phyloP scores from a whole-genome alignment of 2,329 filamentous ascomycete species.

The Ascochyta fabae region DNA sequence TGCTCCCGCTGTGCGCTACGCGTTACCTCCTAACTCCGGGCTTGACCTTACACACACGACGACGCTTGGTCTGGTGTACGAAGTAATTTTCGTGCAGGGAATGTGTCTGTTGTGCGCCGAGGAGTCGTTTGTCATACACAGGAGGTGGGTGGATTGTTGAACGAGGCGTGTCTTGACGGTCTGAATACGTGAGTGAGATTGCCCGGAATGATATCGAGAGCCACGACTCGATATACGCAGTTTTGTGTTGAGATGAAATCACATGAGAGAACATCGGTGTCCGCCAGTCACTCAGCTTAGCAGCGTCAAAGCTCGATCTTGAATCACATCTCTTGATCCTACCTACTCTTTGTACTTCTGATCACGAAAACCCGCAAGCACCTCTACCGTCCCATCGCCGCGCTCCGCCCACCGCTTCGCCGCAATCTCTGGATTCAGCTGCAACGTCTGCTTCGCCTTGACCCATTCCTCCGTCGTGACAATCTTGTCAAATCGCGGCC shows the following conservation, averaged over 20 bases:
- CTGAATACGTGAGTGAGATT: neutral
- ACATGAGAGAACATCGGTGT: too few relatives aligned
- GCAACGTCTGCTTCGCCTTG: conserved; percentile 33
- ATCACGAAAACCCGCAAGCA: conserved; percentile 31
- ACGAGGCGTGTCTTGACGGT: neutral
- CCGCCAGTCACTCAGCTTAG: too few relatives aligned
- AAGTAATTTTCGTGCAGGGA: neutral
- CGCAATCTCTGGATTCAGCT: conserved; percentile 32
- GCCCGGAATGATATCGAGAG: neutral
- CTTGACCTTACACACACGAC: neutral
- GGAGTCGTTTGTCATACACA: neutral
- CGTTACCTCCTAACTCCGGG: conserved; percentile 5
- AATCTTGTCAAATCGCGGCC: conserved; percentile 48
- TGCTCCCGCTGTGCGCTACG: neutral
- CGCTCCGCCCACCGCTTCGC: conserved; percentile 30
- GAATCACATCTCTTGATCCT: too few relatives aligned
- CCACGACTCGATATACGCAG: too few relatives aligned
- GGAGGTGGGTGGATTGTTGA: neutral
- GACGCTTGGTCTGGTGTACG: neutral
- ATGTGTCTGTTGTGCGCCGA: neutral
- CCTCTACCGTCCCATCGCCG: conserved; percentile 30
- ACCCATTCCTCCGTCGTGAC: conserved; percentile 50
- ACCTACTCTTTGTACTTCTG: conserved; percentile 31
- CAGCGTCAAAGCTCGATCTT: too few relatives aligned
- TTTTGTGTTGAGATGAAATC: too few relatives aligned